Evolutionary conservation across 2,329 filamentous ascomycete species (phyloP), one percentile per base, ranked within the genome.

Genomic region (Fusarium staphyleae): DNA sequence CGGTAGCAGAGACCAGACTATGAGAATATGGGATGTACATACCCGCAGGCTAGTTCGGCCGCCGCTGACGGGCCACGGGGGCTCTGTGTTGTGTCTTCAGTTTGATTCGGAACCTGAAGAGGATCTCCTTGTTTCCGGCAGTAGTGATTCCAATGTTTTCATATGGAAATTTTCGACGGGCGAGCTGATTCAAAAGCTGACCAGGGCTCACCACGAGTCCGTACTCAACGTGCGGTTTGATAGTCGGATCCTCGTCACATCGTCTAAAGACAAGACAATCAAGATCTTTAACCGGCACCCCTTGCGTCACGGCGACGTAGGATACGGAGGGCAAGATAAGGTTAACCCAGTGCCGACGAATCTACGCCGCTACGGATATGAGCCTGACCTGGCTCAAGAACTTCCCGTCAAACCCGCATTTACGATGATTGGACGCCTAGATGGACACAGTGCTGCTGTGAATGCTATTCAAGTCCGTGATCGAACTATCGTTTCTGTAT

Each of bases 261-360:
- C 95, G 68, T 98, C 93, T 41, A 99, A 99, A 72, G 95, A 99
- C 73, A 96, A 93, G 73, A 89, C 89, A 1, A 96, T 99, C 79
- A 97, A 97, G 73, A 87, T 99, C 14, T 99, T 96, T 84, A 98
- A 93, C 71, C 87, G 95, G 5, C 81, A 78, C 14, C 79, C 86
- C 14, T 77, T 96, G n/a, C 76, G 77, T 26, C 78, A 81, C 35
- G 84, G 84, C 16, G 84, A 87, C 28, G 57, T 80, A 3, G 86
- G 85, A 6, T 87, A 87, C 70, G 72, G 72, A 2, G 66, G 65
- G 1, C 52, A 65, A 3, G 70, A 76, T 15, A 46, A 62, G 10
- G 73, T 86, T n/a, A 78, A 83, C 46, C 79, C 84, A 1, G 81
- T 84, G 2, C 79, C 80, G 1, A 75, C 72, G 12, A 77, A 74